phyloP scores from a whole-genome alignment of 306 rosid species.

The Crotalaria pallida region DNA sequence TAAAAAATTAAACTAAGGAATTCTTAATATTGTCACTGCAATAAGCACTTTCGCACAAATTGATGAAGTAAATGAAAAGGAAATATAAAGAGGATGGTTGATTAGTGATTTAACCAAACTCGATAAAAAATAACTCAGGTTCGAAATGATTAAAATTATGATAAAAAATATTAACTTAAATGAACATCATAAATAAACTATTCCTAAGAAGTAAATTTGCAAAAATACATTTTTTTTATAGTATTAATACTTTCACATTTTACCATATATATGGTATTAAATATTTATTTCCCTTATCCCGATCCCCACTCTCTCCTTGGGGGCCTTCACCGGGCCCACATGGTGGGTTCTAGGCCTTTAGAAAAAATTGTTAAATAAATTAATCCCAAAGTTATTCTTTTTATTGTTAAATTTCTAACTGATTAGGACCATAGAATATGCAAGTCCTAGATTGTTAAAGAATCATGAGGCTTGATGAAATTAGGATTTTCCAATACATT shows the following conservation, averaged over 20 bases:
- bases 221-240: neutral
- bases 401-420: no score
- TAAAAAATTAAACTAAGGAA: neutral
- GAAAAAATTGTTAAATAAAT: neutral
- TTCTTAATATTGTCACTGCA: neutral
- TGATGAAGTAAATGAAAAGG: conserved; percentile 5
- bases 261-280: neutral
- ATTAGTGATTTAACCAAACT: neutral
- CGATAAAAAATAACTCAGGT: neutral
- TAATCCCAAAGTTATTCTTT: neutral
- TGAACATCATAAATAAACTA: neutral
- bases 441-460: neutral
- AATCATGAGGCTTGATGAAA: neutral
- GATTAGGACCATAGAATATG: no score
- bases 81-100: neutral
- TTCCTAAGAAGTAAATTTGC: neutral
- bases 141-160: neutral
- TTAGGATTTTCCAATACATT: neutral
- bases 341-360: no score
- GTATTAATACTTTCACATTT: neutral
- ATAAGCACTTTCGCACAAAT: neutral
- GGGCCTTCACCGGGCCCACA: no score
- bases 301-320: no score
- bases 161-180: neutral
- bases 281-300: neutral